Base-by-base conservation (phyloP, 129 eudicot genomes). In the Flaveria ramosissima region DNA sequence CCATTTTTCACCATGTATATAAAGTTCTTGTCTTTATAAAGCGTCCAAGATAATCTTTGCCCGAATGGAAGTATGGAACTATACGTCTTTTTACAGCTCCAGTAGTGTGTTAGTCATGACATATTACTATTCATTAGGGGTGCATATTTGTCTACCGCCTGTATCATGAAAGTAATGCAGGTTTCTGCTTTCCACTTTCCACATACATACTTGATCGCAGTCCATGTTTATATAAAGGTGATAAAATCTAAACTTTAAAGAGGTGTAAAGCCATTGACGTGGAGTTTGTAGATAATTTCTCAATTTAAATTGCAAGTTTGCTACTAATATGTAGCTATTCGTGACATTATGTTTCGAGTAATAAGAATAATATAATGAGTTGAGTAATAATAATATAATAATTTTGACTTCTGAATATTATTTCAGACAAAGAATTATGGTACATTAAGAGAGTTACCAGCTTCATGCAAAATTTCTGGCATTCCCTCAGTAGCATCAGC, bases 371-470 rank as follows among this genome's bases (percentile, higher is more conserved):
- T 71, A 48, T 39, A 45, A 76, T 20, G 11, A 32, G 61, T 50
- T 57, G 42, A 16, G 21, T 47, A 16, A 61, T 45, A 47, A 60
- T 70, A 53, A 15, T 71, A 59, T 41, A 46, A 76, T 20, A 7
- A 11, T 41, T 64, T 21, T 62, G 26, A 76, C 14, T 41, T 51
- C 17, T 61, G 23, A 13, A 36, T 71, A 53, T 56, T 73, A 36
- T 51, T 64, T 76, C 86, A 88, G 86, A 21, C 76, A 62, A 81
- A 45, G 69, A 72, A 41, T 14, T 67, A 78, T 82, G 83, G 81
- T 19, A 47, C 78, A 7, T 71, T 71, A 71, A 42, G 82, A 72
- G 77, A 67, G 68, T 75, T 76, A 48, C 74, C 72, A 15, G 62
- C 82, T 73, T 47, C 87, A 66, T 75, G 67, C 80, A 73, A 47